These are phyloP conservation scores for Phytophthora pistaciae DNA, from an alignment of 352 stramenopile genomes.

Conservation along the genomic window DNA sequence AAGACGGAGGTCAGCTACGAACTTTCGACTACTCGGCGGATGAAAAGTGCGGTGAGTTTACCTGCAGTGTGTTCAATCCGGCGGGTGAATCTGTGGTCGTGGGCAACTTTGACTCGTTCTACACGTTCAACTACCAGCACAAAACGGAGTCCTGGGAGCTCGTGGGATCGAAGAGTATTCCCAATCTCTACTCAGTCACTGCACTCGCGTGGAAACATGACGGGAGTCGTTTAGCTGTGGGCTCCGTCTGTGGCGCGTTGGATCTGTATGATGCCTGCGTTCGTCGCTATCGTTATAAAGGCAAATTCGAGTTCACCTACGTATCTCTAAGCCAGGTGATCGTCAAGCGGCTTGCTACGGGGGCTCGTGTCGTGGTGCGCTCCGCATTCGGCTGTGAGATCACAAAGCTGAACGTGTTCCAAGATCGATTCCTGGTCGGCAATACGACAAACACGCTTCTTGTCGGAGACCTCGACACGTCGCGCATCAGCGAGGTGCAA, in stretches of 20 bases:
- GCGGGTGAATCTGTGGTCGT: slow-evolving; percentile 93
- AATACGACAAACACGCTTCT: slow-evolving; percentile 94
- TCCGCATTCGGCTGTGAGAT: slow-evolving; percentile 94
- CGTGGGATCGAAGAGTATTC: slow-evolving; percentile 83
- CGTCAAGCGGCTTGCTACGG: slow-evolving; percentile 91
- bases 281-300: slow-evolving; percentile 92
- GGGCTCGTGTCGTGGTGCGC: slow-evolving; percentile 88
- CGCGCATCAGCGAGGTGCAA: slow-evolving; percentile 93
- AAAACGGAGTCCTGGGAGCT: slow-evolving; percentile 90
- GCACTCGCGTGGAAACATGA: slow-evolving; percentile 93
- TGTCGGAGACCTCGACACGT: slow-evolving; percentile 91
- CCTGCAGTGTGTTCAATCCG: slow-evolving; percentile 86
- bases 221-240: slow-evolving; percentile 90
- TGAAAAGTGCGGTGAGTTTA: slow-evolving; percentile 87
- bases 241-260: slow-evolving; percentile 91
- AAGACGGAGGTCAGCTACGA: slow-evolving; percentile 80
- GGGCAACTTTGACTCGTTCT: slow-evolving; percentile 95
- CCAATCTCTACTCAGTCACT: slow-evolving; percentile 95
- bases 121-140: slow-evolving; percentile 89
- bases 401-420: slow-evolving; percentile 95
- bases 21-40: slow-evolving; percentile 93
- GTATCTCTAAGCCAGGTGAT: slow-evolving; percentile 95
- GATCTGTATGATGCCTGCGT: slow-evolving; percentile 95
- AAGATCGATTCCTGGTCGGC: slow-evolving; percentile 92
- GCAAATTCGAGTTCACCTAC: slow-evolving; percentile 97